Percentiles rank a stretch among this genome's conserved stretches.
These are phyloP conservation scores for Amauroascus niger DNA, from an alignment of 2,329 filamentous ascomycete genomes.

Conservation along the genomic window DNA sequence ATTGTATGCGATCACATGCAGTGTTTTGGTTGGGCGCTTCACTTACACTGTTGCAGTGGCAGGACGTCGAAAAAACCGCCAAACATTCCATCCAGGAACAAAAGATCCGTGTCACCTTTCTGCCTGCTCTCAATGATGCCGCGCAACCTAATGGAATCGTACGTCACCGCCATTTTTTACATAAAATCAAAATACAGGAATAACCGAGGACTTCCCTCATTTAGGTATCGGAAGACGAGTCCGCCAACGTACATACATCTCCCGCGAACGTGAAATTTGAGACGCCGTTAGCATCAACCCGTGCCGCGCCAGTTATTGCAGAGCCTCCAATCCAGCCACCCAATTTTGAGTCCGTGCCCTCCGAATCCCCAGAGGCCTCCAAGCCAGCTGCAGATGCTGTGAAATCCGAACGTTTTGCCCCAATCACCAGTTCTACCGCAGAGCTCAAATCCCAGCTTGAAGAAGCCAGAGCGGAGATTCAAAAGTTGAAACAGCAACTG, in stretches of 20 bases:
- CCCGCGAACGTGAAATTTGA: conserved; percentile 41
- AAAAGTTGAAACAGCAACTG: conserved; percentile 53
- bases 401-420: conserved; percentile 29
- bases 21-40: not conserved
- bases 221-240: conserved; percentile 35
- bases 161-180: conserved; percentile 17
- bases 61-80: conserved; percentile 58
- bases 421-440: conserved; percentile 39
- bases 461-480: conserved; percentile 64
- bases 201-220: not conserved
- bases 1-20: conserved; percentile 51
- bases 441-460: conserved; percentile 64
- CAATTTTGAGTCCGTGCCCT: conserved; percentile 16
- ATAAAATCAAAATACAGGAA: not conserved
- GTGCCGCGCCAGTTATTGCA: conserved; percentile 31
- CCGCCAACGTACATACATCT: conserved; percentile 45
- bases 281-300: conserved; percentile 37
- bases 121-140: conserved; percentile 43
- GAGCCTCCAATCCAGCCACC: conserved; percentile 23
- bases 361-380: conserved; percentile 16
- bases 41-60: conserved; percentile 51
- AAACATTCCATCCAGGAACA: conserved; percentile 78
- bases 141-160: conserved; percentile 32
- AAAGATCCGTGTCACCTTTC: conserved; percentile 88
- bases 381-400: not conserved